Evolutionary conservation across 2,329 filamentous ascomycete species (phyloP), one percentile per base, ranked within the genome.

Genomic region (Chaetomiaceae sp.): DNA sequence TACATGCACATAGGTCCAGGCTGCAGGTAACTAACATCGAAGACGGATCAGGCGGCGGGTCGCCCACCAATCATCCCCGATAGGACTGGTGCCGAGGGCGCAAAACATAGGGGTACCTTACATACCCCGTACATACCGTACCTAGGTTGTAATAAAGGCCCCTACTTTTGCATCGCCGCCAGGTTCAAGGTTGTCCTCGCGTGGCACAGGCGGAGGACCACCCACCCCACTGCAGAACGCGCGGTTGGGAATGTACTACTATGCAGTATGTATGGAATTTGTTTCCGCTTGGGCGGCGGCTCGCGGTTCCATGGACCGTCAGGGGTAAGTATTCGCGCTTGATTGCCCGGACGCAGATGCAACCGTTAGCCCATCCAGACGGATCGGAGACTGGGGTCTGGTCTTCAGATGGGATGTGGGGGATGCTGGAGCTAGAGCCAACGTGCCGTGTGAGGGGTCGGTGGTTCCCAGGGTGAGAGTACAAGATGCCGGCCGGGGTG

Each of bases 371-470:
- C 40, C 40, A 30, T 38, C 33, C 25, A 32, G 34, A 40, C 20
- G 18, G 48, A 33, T 45, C 48, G 20, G 34, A 23, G 41, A 40
- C 41, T 27, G 48, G 42, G 48, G 46, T 51, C 33, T 40, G 25
- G 42, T 13, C 25, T 32, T 33, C 27, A 27, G 21, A 32, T 23
- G 25, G 20, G 27, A 38, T 20, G 25, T 10, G 41, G 41, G 33
- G 48, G 18, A 25, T 18, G 14, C n/a, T n/a, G n/a, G n/a, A n/a
- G 25, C 11, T 44, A 25, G 42, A 51, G 46, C 32, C 33, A 38
- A 46, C 41, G 25, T 40, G 32, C 42, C 48, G 48, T 13, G 48
- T 44, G 40, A 44, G 41, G 41, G 41, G 41, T 25, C 33, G 11
- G 18, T 10, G 10, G 36, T 18, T 44, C 9, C 14, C 14, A n/a